Evolutionary conservation across 1,284 basidiomycete genomes (phyloP), one percentile per base, ranked within the genome.

Genomic region (Leccinum subfulvum): DNA sequence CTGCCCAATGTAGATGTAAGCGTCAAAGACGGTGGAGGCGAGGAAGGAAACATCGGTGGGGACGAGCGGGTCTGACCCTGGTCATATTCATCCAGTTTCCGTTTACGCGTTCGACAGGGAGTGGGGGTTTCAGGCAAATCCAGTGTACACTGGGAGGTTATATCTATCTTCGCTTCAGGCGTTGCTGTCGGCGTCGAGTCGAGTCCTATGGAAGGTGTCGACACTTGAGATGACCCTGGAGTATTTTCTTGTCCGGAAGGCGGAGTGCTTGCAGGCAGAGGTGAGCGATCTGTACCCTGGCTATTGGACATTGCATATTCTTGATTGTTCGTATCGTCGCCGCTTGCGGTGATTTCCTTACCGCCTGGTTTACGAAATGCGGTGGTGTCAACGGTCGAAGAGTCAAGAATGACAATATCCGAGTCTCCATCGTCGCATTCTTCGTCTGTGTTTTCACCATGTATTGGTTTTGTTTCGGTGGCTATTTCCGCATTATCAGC

Each of bases 391-490:
- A 76, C 11, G 16, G 62, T 58, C 23, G 72, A 73, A 58, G 73
- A 74, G 49, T 73, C 73, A 2, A 73, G 68, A 37, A 76, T 44
- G 23, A 73, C 49, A 14, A 76, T 64, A 30, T 73, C 72, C 0
- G 73, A 71, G 58, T 72, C 73, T 35, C 58, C 63, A 4, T 72
- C 71, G 1, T 66, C 66, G 16, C 37, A 39, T 3, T 58, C 64
- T 30, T 62, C 58, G 3, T 39, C 47, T 4, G 8, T 28, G 11
- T 56, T 49, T 26, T 3, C 53, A 6, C 21, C 23, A 0, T 28
- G 7, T 4, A 37, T 14, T 4, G 28, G 4, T 16, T 62, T 52
- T n/a, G 28, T 49, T 35, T 58, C 18, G 2, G 11, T 9, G 10
- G 13, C 2, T 35, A n/a, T 26, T 10, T 60, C 56, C 13, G 9